Percentiles rank a stretch among this genome's conserved stretches.
These are phyloP conservation scores for Chrysosporium queenslandicum DNA, from an alignment of 2,329 filamentous ascomycete species.

Conservation along the genomic window DNA sequence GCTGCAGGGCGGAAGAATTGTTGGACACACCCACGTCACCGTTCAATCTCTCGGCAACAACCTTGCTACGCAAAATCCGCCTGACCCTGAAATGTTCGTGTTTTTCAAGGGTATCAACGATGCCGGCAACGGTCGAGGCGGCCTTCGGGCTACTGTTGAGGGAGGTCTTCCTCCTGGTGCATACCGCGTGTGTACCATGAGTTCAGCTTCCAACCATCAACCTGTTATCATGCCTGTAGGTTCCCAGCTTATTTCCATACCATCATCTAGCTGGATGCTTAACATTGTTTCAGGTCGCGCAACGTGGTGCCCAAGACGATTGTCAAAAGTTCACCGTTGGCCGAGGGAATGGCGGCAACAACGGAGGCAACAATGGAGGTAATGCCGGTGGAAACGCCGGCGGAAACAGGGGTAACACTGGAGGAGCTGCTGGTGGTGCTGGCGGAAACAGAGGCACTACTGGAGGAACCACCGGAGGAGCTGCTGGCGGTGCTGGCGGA, in stretches of 20 bases:
- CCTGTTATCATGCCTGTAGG: conserved; percentile 46
- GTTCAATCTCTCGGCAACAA: conserved; percentile 40
- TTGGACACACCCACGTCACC: conserved; percentile 37
- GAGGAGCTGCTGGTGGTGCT: background rate
- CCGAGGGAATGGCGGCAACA: conserved; percentile 13
- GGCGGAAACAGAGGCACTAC: conserved; percentile 8
- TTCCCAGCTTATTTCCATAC: background rate
- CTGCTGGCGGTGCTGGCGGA: background rate
- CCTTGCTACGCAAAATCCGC: conserved; percentile 29
- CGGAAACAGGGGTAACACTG: background rate
- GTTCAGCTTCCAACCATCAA: conserved; percentile 45
- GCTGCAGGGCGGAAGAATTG: conserved; percentile 34
- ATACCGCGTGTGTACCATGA: conserved; percentile 47
- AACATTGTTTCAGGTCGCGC: conserved; percentile 31
- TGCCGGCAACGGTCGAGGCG: conserved; percentile 39
- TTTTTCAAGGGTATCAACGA: conserved; percentile 53
- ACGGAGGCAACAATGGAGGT: conserved; percentile 2
- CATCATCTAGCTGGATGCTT: background rate
- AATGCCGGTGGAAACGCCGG: conserved; percentile 2
- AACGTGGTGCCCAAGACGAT: conserved; percentile 46
- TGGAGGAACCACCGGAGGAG: conserved; percentile 8
- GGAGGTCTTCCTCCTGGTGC: conserved; percentile 41
- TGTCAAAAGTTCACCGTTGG: conserved; percentile 42
- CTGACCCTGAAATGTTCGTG: conserved; percentile 39
- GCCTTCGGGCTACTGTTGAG: conserved; percentile 37